Conservation (phyloP, 2,329 filamentous ascomycete species). For the Sporothrix curviconia region DNA sequence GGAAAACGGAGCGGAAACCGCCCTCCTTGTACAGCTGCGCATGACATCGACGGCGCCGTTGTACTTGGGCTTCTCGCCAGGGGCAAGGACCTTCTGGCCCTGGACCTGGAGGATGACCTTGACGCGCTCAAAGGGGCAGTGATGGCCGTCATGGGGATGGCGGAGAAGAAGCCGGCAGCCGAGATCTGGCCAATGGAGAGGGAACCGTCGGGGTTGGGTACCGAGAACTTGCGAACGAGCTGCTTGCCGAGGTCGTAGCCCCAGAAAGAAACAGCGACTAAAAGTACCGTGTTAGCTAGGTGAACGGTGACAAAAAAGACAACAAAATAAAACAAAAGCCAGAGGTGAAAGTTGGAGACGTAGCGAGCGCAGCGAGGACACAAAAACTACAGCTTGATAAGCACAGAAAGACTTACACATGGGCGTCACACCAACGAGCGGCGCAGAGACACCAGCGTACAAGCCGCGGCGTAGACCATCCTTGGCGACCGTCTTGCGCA, state of each 20-base stretch:
- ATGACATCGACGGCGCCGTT: constrained; percentile 83
- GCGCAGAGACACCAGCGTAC: constrained; percentile 95
- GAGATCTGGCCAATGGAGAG: constrained; percentile 84
- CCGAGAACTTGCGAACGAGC: constrained; percentile 64
- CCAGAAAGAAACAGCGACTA: constrained; percentile 67
- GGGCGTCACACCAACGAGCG: constrained; percentile 89
- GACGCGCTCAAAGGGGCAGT: constrained; percentile 97
- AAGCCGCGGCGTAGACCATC: constrained; percentile 76
- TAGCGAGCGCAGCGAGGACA: not conserved
- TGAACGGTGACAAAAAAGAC: not conserved
- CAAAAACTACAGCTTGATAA: too few species aligned
- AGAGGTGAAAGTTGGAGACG: too few species aligned
- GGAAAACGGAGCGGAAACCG: constrained; percentile 85
- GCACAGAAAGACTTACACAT: constrained; percentile 99
- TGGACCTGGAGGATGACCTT: constrained; percentile 98
- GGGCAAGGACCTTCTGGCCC: constrained; percentile 75
- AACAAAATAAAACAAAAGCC: not conserved
- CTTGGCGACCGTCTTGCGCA: constrained; percentile 76
- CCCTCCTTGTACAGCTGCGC: constrained; percentile 88
- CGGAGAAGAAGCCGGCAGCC: constrained; percentile 92
- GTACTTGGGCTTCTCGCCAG: constrained; percentile 91
- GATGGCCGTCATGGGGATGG: constrained; percentile 94
- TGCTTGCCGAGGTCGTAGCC: constrained; percentile 94
- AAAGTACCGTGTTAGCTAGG: not conserved
- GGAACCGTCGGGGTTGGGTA: constrained; percentile 58